Conservation (phyloP, 495 filamentous ascomycete genomes). For the Immersiella caudata region DNA sequence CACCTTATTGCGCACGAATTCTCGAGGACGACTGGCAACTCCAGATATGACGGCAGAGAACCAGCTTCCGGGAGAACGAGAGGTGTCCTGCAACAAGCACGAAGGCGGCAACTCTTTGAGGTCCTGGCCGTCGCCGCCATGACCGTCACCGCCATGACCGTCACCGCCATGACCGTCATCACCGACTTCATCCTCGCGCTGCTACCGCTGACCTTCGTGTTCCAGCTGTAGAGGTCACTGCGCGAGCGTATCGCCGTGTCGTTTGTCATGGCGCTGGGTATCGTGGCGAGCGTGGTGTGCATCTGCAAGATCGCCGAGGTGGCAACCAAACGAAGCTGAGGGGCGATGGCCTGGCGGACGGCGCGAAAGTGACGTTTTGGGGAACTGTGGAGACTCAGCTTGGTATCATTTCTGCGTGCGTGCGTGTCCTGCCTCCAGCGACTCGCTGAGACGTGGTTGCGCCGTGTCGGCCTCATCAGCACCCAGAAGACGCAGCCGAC, state of each 20-base stretch:
- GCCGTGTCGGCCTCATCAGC: conserved; percentile 7
- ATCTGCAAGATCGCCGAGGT: conserved; percentile 9
- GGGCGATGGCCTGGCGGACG: conserved; percentile 4
- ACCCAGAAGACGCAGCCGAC: neutral
- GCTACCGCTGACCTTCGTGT: neutral
- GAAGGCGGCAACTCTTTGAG: too few relatives aligned
- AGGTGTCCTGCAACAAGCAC: too few relatives aligned
- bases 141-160: too few relatives aligned
- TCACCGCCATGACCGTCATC: neutral
- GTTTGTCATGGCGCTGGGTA: conserved; percentile 4
- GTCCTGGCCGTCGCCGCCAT: too few relatives aligned
- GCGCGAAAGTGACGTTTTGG: conserved; percentile 9
- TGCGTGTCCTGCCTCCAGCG: conserved; percentile 12
- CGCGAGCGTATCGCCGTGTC: conserved; percentile 2
- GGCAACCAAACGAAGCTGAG: neutral
- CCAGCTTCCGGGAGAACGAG: too few relatives aligned
- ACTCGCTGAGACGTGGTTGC: neutral
- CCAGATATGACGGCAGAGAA: too few relatives aligned
- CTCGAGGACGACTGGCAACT: too few relatives aligned
- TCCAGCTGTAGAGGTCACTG: conserved; percentile 3
- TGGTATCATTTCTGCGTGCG: conserved; percentile 10
- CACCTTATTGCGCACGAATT: too few relatives aligned
- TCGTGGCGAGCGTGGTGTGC: conserved; percentile 1
- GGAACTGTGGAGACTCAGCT: conserved; percentile 10
- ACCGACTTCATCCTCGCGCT: conserved; percentile 5